Evolutionary conservation across 805 yeast species (phyloP), one percentile per base, ranked within the genome.

Genomic region (Blastobotrys muscicola): DNA sequence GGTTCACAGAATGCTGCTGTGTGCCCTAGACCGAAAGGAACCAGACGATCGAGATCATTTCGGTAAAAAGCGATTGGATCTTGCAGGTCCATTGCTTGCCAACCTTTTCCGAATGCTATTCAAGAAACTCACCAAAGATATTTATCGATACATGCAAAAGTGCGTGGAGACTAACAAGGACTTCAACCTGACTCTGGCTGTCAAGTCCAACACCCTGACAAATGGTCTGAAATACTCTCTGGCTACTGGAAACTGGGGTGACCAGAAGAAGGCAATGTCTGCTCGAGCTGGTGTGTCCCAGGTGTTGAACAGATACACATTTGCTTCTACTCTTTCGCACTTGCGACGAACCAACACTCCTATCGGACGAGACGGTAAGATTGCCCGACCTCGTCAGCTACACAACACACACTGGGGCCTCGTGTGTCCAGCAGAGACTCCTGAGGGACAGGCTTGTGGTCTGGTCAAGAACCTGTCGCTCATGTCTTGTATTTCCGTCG

Each of bases 241-340:
- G 59, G 99, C 99, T 43, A 92, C 99, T 11, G 99, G 99, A 74
- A 92, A 92, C 70, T 92, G 99, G 99, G 98, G 99, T 71, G 99
- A 92, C 67, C 99, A 92, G 65, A 90, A 89, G 80, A 92, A 92
- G 66, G 97, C 97, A 10, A 92, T 92, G 98, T 80, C 92, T 49
- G 81, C 97, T 13, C 82, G 95, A 65, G 99, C 98, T 4, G 99
- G 99, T 76, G 99, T 94, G 38, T 90, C 97, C 23, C 98, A 92
- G 72, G 98, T 92, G 53, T 75, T 92, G 66, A 92, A 92, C 66
- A 79, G 99, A 70, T 92, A 92, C 68, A 92, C 99, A 4, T 92
- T 92, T 65, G 86, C 97, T 1, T 92, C 98, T n/a, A 92, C 99
- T 2, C 72, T 92, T 59, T 92, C 98, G 45, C 99, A 92, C 72